Conservation (phyloP, 441 rosid species). For the Aleurites moluccanus region DNA sequence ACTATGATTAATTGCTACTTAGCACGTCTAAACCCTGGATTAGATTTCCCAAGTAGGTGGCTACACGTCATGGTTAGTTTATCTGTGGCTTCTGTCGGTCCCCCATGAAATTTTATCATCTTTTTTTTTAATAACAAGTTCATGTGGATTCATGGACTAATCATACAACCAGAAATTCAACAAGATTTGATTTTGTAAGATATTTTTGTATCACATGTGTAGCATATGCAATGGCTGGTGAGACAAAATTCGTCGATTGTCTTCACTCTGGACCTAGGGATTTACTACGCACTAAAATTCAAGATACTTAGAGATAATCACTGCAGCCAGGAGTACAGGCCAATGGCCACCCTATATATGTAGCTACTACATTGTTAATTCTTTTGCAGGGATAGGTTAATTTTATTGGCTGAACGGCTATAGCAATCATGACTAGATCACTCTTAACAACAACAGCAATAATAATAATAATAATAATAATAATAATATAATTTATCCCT, state of each 20-base stretch:
- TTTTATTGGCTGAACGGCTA: conserved; percentile 39
- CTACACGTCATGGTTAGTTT: conserved; percentile 40
- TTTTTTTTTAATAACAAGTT: neutral
- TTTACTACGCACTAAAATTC: conserved; percentile 17
- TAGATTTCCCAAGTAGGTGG: conserved; percentile 26
- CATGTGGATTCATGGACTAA: conserved; percentile 23
- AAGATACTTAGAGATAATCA: conserved; percentile 11
- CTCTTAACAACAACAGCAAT: no score
- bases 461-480: neutral
- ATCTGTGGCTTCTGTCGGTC: conserved; percentile 44
- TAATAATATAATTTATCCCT: no score
- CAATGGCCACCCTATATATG: conserved; percentile 21
- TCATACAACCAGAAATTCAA: conserved; percentile 23
- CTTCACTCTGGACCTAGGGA: conserved; percentile 20
- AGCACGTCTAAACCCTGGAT: neutral
- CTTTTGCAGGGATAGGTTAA: neutral
- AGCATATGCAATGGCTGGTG: conserved; percentile 8
- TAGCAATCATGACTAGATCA: conserved; percentile 7
- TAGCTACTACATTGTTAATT: neutral
- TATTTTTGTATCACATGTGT: conserved; percentile 5
- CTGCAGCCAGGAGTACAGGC: neutral
- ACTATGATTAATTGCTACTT: neutral
- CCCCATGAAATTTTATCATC: neutral
- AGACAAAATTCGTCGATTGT: conserved; percentile 17
- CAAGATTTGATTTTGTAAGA: conserved; percentile 24